phyloP scores from a whole-genome alignment of 2,329 filamentous ascomycete genomes.

The Dissoconium aciculare region DNA sequence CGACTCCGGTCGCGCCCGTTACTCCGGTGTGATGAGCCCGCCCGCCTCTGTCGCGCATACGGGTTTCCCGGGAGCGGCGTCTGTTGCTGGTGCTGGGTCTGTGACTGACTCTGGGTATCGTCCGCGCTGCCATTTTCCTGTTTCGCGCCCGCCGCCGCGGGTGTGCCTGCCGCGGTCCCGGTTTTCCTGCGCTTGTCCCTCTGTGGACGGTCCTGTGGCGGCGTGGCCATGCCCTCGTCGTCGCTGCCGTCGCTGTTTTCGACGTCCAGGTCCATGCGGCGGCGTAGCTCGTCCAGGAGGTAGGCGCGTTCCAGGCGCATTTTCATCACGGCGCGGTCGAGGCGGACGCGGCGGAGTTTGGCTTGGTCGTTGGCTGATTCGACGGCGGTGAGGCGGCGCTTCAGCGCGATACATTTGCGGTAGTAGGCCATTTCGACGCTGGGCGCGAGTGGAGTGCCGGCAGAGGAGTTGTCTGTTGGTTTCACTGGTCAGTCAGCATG shows the following conservation, averaged over 20 bases:
- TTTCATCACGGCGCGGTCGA: slow-evolving; percentile 79
- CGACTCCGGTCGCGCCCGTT: no score
- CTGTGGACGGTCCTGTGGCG: slow-evolving; percentile 20
- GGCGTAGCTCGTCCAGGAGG: slow-evolving; percentile 35
- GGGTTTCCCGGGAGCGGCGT: no score
- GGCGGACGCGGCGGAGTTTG: slow-evolving; percentile 59
- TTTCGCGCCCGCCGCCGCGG: no score
- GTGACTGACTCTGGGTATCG: no score
- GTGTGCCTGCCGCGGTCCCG: no score
- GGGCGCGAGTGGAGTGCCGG: slow-evolving; percentile 47
- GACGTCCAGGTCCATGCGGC: slow-evolving; percentile 33
- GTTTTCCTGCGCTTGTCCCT: slow-evolving; percentile 21
- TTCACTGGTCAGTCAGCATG: no score
- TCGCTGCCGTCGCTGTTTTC: slow-evolving; percentile 26
- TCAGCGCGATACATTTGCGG: slow-evolving; percentile 88
- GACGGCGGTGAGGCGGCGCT: slow-evolving; percentile 79
- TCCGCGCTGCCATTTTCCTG: no score
- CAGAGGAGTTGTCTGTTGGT: neutral
- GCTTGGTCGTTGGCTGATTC: slow-evolving; percentile 81
- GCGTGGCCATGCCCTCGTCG: slow-evolving; percentile 20
- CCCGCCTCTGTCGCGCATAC: no score
- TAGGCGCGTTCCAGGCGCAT: slow-evolving; percentile 70
- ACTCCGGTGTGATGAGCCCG: no score
- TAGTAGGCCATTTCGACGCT: slow-evolving; percentile 94
- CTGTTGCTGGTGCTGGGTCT: no score